These are phyloP conservation scores for Coemansia biformis DNA, from an alignment of 192 early-diverging fungal species.

Conservation along the genomic window DNA sequence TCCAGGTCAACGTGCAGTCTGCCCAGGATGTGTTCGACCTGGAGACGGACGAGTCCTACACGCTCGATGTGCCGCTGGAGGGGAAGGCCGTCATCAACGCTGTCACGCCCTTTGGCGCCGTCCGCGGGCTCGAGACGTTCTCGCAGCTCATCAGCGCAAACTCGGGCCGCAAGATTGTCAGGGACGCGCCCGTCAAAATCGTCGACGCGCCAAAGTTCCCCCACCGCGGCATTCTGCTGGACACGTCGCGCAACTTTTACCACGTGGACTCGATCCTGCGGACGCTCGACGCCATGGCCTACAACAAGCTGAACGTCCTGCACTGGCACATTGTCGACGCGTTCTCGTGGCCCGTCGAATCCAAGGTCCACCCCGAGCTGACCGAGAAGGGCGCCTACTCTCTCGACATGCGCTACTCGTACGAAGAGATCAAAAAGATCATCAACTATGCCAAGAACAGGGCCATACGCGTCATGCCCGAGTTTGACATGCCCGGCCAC, in stretches of 20 bases:
- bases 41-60: slow-evolving; percentile 65
- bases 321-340: slow-evolving; percentile 70
- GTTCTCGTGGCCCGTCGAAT: slow-evolving; percentile 68
- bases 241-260: slow-evolving; percentile 66
- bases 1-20: slow-evolving; percentile 49
- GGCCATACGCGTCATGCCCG: slow-evolving; percentile 81
- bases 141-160: slow-evolving; percentile 64
- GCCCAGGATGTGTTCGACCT: slow-evolving; percentile 53
- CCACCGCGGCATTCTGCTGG: slow-evolving; percentile 69
- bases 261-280: slow-evolving; percentile 55
- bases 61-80: slow-evolving; percentile 53
- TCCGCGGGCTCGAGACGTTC: slow-evolving; percentile 69
- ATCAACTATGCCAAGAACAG: slow-evolving; percentile 68
- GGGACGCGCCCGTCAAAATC: slow-evolving; percentile 56
- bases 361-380: slow-evolving; percentile 61
- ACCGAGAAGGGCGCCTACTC: slow-evolving; percentile 62
- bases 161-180: slow-evolving; percentile 48
- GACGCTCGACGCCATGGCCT: slow-evolving; percentile 62
- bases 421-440: slow-evolving; percentile 63
- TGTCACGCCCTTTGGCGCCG: slow-evolving; percentile 61
- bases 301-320: slow-evolving; percentile 73
- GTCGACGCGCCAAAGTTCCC: slow-evolving; percentile 57
- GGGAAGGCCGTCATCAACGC: slow-evolving; percentile 56
- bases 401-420: slow-evolving; percentile 60
- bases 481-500: slow-evolving; percentile 83